phyloP scores from a whole-genome alignment of 2,329 filamentous ascomycete genomes.

The Byssochlamys sp. region DNA sequence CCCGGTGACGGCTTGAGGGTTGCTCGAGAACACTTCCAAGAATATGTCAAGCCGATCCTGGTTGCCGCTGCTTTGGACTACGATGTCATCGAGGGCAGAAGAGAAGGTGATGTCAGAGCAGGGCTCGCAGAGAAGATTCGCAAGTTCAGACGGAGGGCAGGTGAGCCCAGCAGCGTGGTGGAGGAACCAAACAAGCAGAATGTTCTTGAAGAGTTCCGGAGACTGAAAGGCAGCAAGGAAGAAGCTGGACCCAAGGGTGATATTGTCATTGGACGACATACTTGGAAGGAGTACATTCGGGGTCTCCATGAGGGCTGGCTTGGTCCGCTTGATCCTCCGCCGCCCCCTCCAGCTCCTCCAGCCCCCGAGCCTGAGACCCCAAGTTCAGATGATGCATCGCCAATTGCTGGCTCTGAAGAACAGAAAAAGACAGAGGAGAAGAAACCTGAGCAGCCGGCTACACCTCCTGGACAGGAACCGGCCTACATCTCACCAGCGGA shows the following conservation, averaged over 20 bases:
- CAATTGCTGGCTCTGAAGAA: constrained; percentile 27
- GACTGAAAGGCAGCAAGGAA: constrained; percentile 57
- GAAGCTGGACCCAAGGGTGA: constrained; percentile 71
- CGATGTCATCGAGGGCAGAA: constrained; percentile 85
- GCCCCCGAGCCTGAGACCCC: constrained; percentile 12
- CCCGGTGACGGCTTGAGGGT: constrained; percentile 74
- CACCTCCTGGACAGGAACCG: constrained; percentile 50
- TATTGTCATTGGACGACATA: constrained; percentile 77
- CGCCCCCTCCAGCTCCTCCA: constrained; percentile 16
- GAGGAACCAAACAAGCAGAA: constrained; percentile 47
- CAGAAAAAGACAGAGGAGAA: constrained; percentile 45
- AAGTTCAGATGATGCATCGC: constrained; percentile 19
- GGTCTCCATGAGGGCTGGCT: constrained; percentile 95
- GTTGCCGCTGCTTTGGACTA: constrained; percentile 86
- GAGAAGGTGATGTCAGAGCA: constrained; percentile 84
- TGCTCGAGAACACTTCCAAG: constrained; percentile 89
- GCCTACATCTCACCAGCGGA: constrained; percentile 65
- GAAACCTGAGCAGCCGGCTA: constrained; percentile 38
- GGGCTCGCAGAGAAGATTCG: constrained; percentile 79
- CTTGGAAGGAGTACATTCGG: constrained; percentile 94
- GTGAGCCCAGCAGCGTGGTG: constrained; percentile 41
- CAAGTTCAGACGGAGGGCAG: constrained; percentile 50
- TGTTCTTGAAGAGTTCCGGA: constrained; percentile 54
- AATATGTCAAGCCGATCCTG: constrained; percentile 88
- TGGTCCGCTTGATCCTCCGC: constrained; percentile 58